A percentile compares a stretch with the other conserved stretches of the same genome.
Evolutionary conservation across 148 eudicot species (phyloP).

Genomic region (Cornus florida): DNA sequence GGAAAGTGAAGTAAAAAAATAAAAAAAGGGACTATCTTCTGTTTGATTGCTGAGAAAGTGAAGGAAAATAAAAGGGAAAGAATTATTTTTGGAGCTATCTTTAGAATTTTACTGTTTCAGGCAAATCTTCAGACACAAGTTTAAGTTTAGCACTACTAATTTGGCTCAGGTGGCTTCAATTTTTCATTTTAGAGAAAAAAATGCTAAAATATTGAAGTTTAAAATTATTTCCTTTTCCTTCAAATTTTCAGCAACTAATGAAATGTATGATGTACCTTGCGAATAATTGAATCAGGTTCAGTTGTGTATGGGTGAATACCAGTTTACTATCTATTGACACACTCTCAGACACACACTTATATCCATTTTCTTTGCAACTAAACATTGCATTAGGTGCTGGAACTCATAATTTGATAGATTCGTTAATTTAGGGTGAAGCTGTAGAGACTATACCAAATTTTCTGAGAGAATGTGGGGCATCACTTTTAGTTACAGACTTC

Average conservation of each 20-base stretch:
- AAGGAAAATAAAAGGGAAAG: neutral
- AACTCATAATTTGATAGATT: slow-evolving; percentile 7
- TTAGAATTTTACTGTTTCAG: too few species aligned
- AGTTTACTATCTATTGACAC: neutral
- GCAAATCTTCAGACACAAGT: too few species aligned
- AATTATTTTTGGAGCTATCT: neutral
- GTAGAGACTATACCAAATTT: slow-evolving; percentile 78
- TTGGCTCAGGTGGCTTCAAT: neutral
- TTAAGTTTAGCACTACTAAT: neutral
- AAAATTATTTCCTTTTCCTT: neutral
- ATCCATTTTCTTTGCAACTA: neutral
- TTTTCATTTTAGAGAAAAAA: neutral
- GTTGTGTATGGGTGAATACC: neutral
- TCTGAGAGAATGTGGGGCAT: slow-evolving; percentile 80
- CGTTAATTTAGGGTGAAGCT: slow-evolving; percentile 71
- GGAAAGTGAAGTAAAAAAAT: neutral
- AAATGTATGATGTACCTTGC: neutral
- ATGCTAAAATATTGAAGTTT: neutral
- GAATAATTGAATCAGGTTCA: neutral
- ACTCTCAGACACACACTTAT: too few species aligned
- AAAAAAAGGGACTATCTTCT: neutral
- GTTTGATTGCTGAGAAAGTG: neutral
- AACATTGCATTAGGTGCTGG: neutral
- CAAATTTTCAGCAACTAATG: neutral
- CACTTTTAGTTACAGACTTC: slow-evolving; percentile 85